Evolutionary conservation across 768 basidiomycete species (phyloP), one percentile per base, ranked within the genome.

Genomic region (Boletus barrowsii): DNA sequence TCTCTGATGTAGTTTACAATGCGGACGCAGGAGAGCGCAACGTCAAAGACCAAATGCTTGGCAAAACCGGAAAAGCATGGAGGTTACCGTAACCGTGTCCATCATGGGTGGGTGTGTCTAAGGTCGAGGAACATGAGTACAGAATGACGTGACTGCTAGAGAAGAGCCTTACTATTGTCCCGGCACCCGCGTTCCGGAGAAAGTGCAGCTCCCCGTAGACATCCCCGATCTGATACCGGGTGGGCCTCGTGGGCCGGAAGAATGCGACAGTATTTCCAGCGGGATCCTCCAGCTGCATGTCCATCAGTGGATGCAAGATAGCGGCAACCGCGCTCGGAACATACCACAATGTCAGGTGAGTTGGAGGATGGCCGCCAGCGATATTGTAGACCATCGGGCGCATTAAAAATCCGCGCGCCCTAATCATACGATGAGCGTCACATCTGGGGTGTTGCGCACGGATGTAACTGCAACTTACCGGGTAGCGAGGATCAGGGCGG

Each of bases 81-180:
- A 83, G 29, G 90, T 90, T 61, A 93, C 83, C 26, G 86, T 87
- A 56, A 93, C 89, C 42, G 82, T 84, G 76, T 93, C 89, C 90
- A 93, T 93, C 71, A 93, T 85, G 60, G 90, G 90, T 48, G 89
- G 90, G 67, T 90, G 90, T 78, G 83, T 88, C 89, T 90, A 66
- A 49, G 54, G 47, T 48, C 58, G 58, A 47, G 47, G 32, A 57
- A 61, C 55, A 62, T 70, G 51, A 72, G 62, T 30, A 54, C 42
- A 10, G 44, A 10, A 42, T 58, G 66, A 60, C 56, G 49, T 47
- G 49, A 59, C 54, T 51, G 56, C 41, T 48, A 53, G 44, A 60
- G 64, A 64, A 36, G 47, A 49, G 40, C 54, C 60, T 73, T 74
- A 91, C 90, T 73, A 93, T 88, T 53, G 89, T 89, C 44, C 90